These are phyloP conservation scores for Madurella mycetomatis DNA, from an alignment of 2,329 filamentous ascomycete genomes.

Conservation along the genomic window DNA sequence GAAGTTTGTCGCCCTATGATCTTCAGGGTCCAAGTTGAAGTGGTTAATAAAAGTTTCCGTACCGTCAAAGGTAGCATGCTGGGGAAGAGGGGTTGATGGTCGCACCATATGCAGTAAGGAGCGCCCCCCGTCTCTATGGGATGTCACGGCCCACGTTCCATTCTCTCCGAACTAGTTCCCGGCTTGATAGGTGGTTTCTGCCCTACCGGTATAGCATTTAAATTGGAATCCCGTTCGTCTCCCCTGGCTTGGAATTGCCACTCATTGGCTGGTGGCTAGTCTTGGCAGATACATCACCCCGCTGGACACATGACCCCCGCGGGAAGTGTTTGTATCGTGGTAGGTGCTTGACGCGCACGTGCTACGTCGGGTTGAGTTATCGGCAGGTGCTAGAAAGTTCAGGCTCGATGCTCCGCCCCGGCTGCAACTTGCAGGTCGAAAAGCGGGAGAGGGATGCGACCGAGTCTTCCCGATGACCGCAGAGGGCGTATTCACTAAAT, in stretches of 20 bases:
- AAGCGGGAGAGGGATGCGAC: background rate
- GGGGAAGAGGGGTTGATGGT: background rate
- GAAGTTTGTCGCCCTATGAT: no score
- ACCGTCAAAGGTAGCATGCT: background rate
- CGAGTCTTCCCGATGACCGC: background rate
- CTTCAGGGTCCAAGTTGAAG: background rate
- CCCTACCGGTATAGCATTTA: constrained; percentile 20
- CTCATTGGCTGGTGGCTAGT: constrained; percentile 7
- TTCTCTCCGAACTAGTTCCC: constrained; percentile 15
- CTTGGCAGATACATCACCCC: background rate
- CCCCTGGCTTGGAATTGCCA: constrained; percentile 5
- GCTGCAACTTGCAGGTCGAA: background rate
- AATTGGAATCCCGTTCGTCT: constrained; percentile 17
- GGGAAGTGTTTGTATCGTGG: background rate
- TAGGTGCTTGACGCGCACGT: background rate
- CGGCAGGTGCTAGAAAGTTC: background rate
- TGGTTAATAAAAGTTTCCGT: background rate
- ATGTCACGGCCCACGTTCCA: constrained; percentile 20
- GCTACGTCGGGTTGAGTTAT: background rate
- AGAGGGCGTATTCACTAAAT: background rate
- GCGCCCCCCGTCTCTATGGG: background rate
- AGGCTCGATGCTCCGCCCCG: background rate
- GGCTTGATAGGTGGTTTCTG: constrained; percentile 9
- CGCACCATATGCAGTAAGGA: background rate
- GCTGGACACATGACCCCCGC: background rate